Conservation (phyloP, 2,329 filamentous ascomycete genomes). For the Penicillium sp. region DNA sequence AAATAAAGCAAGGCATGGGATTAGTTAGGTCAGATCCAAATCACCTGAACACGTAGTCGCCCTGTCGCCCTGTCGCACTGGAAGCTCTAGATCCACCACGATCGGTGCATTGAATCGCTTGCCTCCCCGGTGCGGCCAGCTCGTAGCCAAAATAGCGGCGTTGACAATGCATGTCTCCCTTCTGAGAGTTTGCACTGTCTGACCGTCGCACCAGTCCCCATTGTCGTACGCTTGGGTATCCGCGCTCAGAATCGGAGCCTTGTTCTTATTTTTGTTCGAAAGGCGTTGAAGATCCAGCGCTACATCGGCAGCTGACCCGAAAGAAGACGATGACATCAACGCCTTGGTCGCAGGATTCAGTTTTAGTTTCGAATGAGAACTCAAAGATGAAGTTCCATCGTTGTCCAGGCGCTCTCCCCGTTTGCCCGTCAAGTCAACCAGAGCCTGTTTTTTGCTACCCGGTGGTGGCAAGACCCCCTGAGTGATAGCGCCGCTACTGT, state of each 20-base stretch:
- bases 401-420: constrained; percentile 37
- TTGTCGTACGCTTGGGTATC: constrained; percentile 1
- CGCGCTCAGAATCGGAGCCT: constrained; percentile 8
- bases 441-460: constrained; percentile 55
- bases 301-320: constrained; percentile 4
- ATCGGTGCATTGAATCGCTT: constrained; percentile 76
- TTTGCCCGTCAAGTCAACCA: constrained; percentile 54
- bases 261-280: constrained; percentile 1
- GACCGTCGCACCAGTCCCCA: background rate
- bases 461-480: constrained; percentile 39
- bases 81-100: constrained; percentile 78
- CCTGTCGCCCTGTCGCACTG: constrained; percentile 52
- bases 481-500: constrained; percentile 13
- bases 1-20: background rate
- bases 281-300: background rate
- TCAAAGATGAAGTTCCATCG: constrained; percentile 18
- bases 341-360: constrained; percentile 1
- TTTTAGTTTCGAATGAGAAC: background rate
- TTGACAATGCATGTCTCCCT: constrained; percentile 78
- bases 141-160: constrained; percentile 70
- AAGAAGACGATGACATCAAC: constrained; percentile 6
- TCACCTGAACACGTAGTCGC: constrained; percentile 8
- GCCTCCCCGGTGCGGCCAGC: constrained; percentile 61
- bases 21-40: constrained; percentile 12
- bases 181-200: constrained; percentile 39